Base-by-base conservation (phyloP, 108 stramenopile species). In the Phaeodactylum tricornutum region DNA sequence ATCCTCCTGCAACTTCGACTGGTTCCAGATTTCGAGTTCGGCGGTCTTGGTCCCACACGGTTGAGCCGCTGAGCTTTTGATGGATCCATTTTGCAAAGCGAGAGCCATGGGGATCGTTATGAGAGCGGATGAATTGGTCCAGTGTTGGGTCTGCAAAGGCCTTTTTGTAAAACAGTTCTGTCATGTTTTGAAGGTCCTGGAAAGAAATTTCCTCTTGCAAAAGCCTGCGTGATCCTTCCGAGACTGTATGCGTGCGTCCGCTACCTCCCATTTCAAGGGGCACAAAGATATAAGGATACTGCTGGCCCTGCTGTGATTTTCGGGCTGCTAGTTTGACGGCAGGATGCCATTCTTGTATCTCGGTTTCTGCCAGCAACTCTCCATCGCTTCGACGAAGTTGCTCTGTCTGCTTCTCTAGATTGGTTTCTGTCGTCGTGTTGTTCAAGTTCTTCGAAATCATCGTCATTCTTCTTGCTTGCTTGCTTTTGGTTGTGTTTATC, bases 51-150 rank as follows among this genome's bases (percentile, higher is more conserved):
- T 76, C 77, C 82, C 82, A 84, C 9, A 71, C 59, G 27, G 34
- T 38, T 20, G 71, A 70, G 27, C 82, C 77, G 16, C 56, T 60
- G 19, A 84, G 29, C 56, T 84, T 79, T 59, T 79, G 73, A 37
- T 75, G 62, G 43, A 84, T 79, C 82, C 82, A 84, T 28, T 61
- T 70, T 29, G 78, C 74, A 50, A 84, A 79, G 6, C 82, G 72
- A 11, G 44, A 25, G 30, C 61, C 75, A 46, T 84, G 81, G 17
- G 77, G 82, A 36, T 79, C 82, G 12, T 58, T 40, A 20, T 74
- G 77, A 1, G 71, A 62, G 2, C 66, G 77, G 43, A 84, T 71
- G 56, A 84, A 79, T 30, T 66, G 39, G 49, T 84, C 82, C 32
- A 84, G 54, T 8, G 74, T 72, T 12, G 40, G 9, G 45, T 84